Evolutionary conservation across 306 rosid genomes (phyloP).

Genomic region (Lathyrus aphaca): DNA sequence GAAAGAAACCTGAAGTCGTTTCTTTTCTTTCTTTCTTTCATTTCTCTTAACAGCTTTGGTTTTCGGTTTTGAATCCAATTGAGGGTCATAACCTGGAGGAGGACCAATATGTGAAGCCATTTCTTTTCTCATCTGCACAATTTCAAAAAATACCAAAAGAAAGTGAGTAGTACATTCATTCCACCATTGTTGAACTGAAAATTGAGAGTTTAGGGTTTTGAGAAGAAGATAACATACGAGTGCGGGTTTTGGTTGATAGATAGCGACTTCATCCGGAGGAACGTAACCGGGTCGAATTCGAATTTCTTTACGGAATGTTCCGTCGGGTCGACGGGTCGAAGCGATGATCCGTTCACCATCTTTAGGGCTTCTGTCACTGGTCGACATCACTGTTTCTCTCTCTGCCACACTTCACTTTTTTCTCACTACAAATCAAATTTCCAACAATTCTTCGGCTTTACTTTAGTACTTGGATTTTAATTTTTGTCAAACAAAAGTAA

Average conservation of each 20-base stretch:
- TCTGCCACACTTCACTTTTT: not conserved
- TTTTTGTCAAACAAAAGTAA: too few species aligned
- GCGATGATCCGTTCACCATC: constrained; percentile 84
- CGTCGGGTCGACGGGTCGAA: constrained; percentile 90
- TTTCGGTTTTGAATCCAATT: constrained; percentile 63
- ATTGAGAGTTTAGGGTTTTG: constrained; percentile 2
- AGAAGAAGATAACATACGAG: constrained; percentile 1
- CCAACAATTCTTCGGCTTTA: not conserved
- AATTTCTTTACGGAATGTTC: constrained; percentile 78
- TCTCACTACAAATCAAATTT: not conserved
- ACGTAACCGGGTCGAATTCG: constrained; percentile 84
- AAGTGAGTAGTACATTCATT: too few species aligned
- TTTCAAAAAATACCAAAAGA: not conserved
- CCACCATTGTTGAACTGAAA: too few species aligned
- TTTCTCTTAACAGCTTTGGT: constrained; percentile 86
- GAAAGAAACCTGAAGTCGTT: constrained; percentile 70
- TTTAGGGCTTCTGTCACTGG: constrained; percentile 51
- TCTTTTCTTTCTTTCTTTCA: constrained; percentile 86
- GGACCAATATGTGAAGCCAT: constrained; percentile 72
- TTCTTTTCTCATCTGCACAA: constrained; percentile 77
- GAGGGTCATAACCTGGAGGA: constrained; percentile 84
- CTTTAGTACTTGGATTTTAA: too few species aligned
- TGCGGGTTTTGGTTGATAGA: constrained; percentile 58
- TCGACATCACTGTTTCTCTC: constrained; percentile 19
- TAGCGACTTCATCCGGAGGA: constrained; percentile 93